A percentile compares a stretch with the other conserved stretches of the same genome.
These are phyloP conservation scores for Thalassiosira profunda DNA, from an alignment of 108 stramenopile genomes.

Conservation along the genomic window DNA sequence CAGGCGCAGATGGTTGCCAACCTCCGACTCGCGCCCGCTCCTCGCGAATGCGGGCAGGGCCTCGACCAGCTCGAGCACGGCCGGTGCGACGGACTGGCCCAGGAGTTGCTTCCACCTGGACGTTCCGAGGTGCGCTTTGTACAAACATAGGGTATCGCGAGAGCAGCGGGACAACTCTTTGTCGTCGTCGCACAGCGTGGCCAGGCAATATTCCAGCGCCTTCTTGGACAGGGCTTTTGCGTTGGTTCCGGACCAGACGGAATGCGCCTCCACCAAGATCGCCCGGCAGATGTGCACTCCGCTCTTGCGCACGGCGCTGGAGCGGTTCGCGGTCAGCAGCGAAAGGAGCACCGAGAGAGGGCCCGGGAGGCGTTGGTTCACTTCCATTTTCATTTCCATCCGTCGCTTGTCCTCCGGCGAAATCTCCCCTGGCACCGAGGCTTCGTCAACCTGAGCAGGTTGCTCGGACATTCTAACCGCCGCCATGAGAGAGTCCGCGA, in stretches of 20 bases:
- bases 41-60: slow-evolving; percentile 32
- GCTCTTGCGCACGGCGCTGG: slow-evolving; percentile 27
- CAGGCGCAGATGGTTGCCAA: slow-evolving; percentile 33
- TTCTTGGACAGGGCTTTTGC: slow-evolving; percentile 13
- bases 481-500: slow-evolving; percentile 22
- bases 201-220: slow-evolving; percentile 50
- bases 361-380: slow-evolving; percentile 42
- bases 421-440: not conserved
- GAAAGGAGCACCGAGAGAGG: slow-evolving; percentile 42
- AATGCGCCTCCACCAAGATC: slow-evolving; percentile 32
- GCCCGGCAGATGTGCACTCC: slow-evolving; percentile 25
- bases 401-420: not conserved
- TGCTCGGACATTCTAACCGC: slow-evolving; percentile 12
- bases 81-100: slow-evolving; percentile 29
- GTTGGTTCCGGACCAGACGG: slow-evolving; percentile 34
- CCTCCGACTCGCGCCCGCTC: slow-evolving; percentile 40
- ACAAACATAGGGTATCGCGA: slow-evolving; percentile 1
- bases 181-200: slow-evolving; percentile 13
- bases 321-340: slow-evolving; percentile 16
- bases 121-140: slow-evolving; percentile 18
- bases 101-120: slow-evolving; percentile 27
- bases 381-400: slow-evolving; percentile 31
- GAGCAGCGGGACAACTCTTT: slow-evolving; percentile 4
- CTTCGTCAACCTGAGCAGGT: not conserved
- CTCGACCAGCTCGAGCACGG: slow-evolving; percentile 45